Evolutionary conservation across 2,329 filamentous ascomycete genomes (phyloP).

Genomic region (Sarocladium strictum): DNA sequence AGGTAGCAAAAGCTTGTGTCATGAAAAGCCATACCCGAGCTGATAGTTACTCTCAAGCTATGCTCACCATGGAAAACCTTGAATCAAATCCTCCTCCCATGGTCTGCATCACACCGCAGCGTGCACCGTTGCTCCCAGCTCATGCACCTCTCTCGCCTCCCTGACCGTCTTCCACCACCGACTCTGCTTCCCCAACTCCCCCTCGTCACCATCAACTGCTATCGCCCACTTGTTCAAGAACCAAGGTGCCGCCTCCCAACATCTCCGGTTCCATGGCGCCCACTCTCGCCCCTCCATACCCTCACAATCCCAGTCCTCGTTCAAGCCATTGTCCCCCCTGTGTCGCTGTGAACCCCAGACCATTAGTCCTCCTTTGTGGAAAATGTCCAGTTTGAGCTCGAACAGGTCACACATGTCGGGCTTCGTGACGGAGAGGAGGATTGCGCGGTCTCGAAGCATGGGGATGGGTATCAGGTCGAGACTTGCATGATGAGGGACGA

Average conservation of each 20-base stretch:
- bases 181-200: conserved; percentile 17
- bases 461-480: conserved; percentile 21
- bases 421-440: conserved; percentile 18
- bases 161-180: conserved; percentile 12
- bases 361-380: conserved; percentile 15
- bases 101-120: neutral
- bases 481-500: conserved; percentile 20
- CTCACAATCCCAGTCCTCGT: neutral
- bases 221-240: conserved; percentile 21
- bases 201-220: conserved; percentile 15
- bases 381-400: conserved; percentile 22
- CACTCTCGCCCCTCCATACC: conserved; percentile 7
- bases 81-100: too few relatives aligned
- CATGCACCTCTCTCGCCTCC: neutral
- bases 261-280: conserved; percentile 21
- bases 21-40: too few relatives aligned
- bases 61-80: too few relatives aligned
- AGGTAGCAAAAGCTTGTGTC: too few relatives aligned
- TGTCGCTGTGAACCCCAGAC: conserved; percentile 13
- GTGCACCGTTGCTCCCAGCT: neutral
- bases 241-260: conserved; percentile 23
- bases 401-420: conserved; percentile 16
- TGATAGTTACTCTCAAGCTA: too few relatives aligned
- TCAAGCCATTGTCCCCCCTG: neutral
- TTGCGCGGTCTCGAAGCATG: conserved; percentile 18